A percentile compares a stretch with the other conserved stretches of the same genome.
These are phyloP conservation scores for Monosporascus sp. DNA, from an alignment of 2,329 filamentous ascomycete species.

Conservation along the genomic window DNA sequence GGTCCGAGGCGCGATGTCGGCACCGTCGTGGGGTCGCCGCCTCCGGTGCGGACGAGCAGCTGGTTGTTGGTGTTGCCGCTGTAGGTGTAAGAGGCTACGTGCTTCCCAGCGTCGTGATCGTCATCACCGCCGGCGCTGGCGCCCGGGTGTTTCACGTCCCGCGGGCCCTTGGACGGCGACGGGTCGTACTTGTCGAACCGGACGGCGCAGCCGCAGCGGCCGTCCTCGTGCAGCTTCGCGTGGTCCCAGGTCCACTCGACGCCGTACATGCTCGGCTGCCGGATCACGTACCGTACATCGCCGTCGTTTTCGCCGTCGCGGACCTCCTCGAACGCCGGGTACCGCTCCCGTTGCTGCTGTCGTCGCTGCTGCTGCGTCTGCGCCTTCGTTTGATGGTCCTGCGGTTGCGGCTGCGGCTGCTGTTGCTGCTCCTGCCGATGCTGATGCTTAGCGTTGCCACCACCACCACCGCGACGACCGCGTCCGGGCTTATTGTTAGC, in stretches of 20 bases:
- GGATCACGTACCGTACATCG: conserved; percentile 19
- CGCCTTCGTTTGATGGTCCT: not conserved
- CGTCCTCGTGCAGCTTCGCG: conserved; percentile 27
- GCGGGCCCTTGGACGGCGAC: conserved; percentile 1
- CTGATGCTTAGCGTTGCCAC: not conserved
- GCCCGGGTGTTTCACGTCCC: not conserved
- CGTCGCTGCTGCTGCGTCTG: not conserved
- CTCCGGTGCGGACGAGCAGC: not conserved
- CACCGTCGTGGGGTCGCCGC: not conserved
- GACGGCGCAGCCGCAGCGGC: conserved; percentile 29
- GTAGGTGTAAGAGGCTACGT: not conserved
- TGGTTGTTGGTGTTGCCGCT: not conserved
- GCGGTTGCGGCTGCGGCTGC: not conserved
- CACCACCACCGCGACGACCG: too few species aligned
- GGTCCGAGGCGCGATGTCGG: not conserved
- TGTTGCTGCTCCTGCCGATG: not conserved
- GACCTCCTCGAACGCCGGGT: conserved; percentile 14
- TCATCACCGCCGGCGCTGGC: not conserved
- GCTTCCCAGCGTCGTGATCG: not conserved
- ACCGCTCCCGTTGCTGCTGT: not conserved
- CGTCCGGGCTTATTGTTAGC: not conserved
- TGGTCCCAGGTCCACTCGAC: conserved; percentile 38
- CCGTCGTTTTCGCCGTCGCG: conserved; percentile 7
- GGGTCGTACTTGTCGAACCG: conserved; percentile 26
- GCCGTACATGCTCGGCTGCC: conserved; percentile 31